Percentiles rank a stretch among this genome's conserved stretches.
Conservation (phyloP, 2,329 filamentous ascomycete genomes). For the Gyromitra esculenta region DNA sequence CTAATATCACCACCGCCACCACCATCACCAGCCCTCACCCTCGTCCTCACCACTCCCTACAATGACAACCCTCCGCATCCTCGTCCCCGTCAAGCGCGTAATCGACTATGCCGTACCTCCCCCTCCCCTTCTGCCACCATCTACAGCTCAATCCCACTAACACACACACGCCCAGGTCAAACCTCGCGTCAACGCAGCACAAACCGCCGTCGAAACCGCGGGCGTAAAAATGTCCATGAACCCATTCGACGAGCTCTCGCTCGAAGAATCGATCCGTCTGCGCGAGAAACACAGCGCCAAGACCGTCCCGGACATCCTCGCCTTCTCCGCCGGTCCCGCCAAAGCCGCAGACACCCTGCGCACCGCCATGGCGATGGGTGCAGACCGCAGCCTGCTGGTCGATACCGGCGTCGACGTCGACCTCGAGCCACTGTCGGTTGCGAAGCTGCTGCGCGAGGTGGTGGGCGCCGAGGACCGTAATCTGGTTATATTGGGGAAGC, state of each 20-base stretch:
- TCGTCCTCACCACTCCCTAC: conserved; percentile 36
- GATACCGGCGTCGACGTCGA: conserved; percentile 66
- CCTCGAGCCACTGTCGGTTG: conserved; percentile 88
- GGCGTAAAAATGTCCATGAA: conserved; percentile 99
- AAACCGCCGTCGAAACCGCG: conserved; percentile 88
- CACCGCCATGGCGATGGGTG: conserved; percentile 98
- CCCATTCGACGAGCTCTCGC: conserved; percentile 97
- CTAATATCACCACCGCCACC: conserved; percentile 4
- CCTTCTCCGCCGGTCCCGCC: conserved; percentile 85
- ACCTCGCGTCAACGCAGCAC: conserved; percentile 74
- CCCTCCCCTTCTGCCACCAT: conserved; percentile 2
- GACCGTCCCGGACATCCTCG: conserved; percentile 88
- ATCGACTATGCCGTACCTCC: conserved; percentile 68
- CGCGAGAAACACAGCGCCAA: conserved; percentile 83
- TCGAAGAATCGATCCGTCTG: conserved; percentile 94
- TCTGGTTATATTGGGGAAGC: conserved; percentile 92
- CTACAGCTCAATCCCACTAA: conserved; percentile 6
- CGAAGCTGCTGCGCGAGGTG: conserved; percentile 83
- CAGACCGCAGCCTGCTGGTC: conserved; percentile 89
- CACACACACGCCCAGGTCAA: conserved; percentile 67
- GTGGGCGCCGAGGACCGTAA: conserved; percentile 88
- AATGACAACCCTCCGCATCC: conserved; percentile 66
- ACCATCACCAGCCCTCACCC: not conserved
- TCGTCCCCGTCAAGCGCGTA: conserved; percentile 68
- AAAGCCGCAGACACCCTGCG: conserved; percentile 90